These are phyloP conservation scores for Trichoderma pleuroti DNA, from an alignment of 2,329 filamentous ascomycete genomes.

Conservation along the genomic window DNA sequence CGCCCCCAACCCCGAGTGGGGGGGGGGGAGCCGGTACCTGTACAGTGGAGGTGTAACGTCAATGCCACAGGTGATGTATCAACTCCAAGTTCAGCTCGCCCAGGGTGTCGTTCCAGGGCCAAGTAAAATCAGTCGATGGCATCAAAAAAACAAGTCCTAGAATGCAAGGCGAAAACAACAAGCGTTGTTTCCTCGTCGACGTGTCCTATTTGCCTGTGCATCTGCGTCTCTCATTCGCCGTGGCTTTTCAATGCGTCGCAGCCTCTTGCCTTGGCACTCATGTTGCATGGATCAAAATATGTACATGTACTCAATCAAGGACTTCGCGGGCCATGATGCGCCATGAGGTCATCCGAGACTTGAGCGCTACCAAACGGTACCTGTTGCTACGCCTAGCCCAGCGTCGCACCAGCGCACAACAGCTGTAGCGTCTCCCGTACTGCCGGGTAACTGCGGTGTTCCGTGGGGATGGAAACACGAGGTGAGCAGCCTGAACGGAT, in stretches of 20 bases:
- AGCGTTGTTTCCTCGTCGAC: not conserved
- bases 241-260: not conserved
- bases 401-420: not conserved
- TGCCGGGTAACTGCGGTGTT: not conserved
- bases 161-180: not conserved
- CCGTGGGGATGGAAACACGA: not conserved
- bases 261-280: not conserved
- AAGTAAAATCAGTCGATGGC: not conserved
- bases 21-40: not conserved
- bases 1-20: not conserved
- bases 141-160: not conserved
- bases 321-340: not conserved
- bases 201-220: too few relatives aligned
- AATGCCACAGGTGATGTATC: not conserved
- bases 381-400: not conserved
- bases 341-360: not conserved
- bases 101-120: not conserved
- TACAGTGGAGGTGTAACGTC: not conserved
- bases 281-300: too few relatives aligned
- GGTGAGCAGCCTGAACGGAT: not conserved
- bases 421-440: not conserved
- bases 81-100: not conserved
- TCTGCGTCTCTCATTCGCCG: not conserved
- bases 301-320: not conserved
- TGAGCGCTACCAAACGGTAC: not conserved